A percentile compares a stretch with the other conserved stretches of the same genome.
Evolutionary conservation across 2,329 filamentous ascomycete genomes (phyloP).

Genomic region (Volutella citrinella): DNA sequence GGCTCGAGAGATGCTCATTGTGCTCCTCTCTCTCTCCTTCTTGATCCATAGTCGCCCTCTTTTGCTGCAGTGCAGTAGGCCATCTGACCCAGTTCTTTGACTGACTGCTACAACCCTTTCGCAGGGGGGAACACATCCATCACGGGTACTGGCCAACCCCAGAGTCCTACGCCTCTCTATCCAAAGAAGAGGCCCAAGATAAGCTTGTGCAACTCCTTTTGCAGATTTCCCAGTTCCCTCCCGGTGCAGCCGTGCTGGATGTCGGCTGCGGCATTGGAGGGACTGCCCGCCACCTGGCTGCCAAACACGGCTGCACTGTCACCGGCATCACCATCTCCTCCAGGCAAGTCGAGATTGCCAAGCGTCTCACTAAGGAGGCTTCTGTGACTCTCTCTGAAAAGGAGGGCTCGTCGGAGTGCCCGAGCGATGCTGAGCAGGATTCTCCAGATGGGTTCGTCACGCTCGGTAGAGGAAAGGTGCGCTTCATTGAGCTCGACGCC

Average conservation of each 20-base stretch:
- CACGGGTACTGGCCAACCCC: slow-evolving; percentile 57
- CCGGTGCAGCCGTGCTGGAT: slow-evolving; percentile 43
- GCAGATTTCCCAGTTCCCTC: slow-evolving; percentile 28
- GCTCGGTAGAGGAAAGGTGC: slow-evolving; percentile 45
- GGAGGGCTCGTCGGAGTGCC: too few species aligned
- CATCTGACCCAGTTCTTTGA: slow-evolving; percentile 1
- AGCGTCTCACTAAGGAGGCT: slow-evolving; percentile 39
- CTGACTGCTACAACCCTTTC: slow-evolving; percentile 2
- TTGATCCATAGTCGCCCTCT: too few species aligned
- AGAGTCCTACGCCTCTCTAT: slow-evolving; percentile 43
- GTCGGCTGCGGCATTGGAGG: slow-evolving; percentile 61
- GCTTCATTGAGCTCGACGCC: slow-evolving; percentile 58
- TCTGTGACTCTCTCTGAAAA: too few species aligned
- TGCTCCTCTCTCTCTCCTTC: too few species aligned
- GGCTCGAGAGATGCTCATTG: too few species aligned
- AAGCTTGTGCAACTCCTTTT: slow-evolving; percentile 56
- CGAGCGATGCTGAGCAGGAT: too few species aligned
- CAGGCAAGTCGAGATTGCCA: slow-evolving; percentile 57
- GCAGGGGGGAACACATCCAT: slow-evolving; percentile 61
- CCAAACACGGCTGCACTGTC: slow-evolving; percentile 48
- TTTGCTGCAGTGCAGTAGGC: too few species aligned
- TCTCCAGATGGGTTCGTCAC: slow-evolving; percentile 36
- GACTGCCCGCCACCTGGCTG: slow-evolving; percentile 54
- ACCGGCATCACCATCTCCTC: slow-evolving; percentile 60
- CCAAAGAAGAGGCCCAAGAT: slow-evolving; percentile 56